Percentiles rank a stretch among this genome's conserved stretches.
phyloP scores from a whole-genome alignment of 108 stramenopile genomes.

The Skeletonema costatum region DNA sequence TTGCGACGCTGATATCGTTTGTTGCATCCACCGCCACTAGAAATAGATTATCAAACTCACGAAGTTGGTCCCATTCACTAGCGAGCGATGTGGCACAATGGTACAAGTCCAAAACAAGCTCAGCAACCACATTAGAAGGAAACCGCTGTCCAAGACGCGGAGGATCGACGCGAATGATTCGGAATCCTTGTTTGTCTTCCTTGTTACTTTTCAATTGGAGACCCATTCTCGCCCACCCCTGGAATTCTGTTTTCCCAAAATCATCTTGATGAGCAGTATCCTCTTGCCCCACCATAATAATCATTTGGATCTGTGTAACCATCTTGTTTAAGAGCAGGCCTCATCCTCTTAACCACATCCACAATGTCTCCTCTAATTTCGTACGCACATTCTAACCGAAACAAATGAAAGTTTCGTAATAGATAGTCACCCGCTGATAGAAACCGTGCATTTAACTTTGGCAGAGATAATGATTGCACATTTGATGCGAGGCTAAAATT shows the following conservation, averaged over 20 bases:
- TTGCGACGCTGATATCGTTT: conserved; percentile 59
- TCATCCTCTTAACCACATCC: conserved; percentile 80
- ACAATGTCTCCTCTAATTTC: conserved; percentile 93
- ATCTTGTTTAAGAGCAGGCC: conserved; percentile 47
- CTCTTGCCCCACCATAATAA: conserved; percentile 41
- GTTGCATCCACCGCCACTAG: conserved; percentile 80
- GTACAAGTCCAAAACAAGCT: conserved; percentile 81
- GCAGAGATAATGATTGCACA: conserved; percentile 75
- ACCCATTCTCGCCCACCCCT: conserved; percentile 88
- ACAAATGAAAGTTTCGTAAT: conserved; percentile 88
- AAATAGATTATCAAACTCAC: conserved; percentile 94
- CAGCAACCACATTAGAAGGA: conserved; percentile 78
- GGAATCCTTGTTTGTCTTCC: conserved; percentile 34
- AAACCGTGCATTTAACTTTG: conserved; percentile 90
- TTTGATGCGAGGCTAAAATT: conserved; percentile 23
- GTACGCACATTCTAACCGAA: conserved; percentile 90
- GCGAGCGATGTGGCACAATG: conserved; percentile 77
- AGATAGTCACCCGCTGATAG: conserved; percentile 93
- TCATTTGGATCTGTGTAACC: conserved; percentile 42
- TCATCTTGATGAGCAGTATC: conserved; percentile 43
- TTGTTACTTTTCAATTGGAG: conserved; percentile 57
- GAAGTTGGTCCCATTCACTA: conserved; percentile 91
- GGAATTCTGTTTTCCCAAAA: conserved; percentile 61
- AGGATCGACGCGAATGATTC: conserved; percentile 76
- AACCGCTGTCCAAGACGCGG: conserved; percentile 85